Percentiles rank a stretch among this genome's conserved stretches.
Evolutionary conservation across 2,329 filamentous ascomycete genomes (phyloP).

Genomic region (Fusarium mundagurra): DNA sequence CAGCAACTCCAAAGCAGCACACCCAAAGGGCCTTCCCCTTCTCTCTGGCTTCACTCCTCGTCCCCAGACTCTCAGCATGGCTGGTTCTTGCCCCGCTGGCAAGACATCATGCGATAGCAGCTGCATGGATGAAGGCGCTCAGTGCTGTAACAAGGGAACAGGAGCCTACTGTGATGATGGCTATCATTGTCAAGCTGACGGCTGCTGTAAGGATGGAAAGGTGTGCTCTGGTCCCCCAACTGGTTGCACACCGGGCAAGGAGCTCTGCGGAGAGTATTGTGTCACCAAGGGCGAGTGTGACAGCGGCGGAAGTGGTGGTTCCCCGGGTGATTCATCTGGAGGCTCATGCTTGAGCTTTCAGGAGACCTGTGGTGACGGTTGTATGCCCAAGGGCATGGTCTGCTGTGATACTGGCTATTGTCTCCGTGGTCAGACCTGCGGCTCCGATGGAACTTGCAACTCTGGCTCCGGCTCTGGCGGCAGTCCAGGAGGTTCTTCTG

Average conservation of each 20-base stretch:
- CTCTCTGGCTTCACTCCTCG: slow-evolving; percentile 35
- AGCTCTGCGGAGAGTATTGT: slow-evolving; percentile 44
- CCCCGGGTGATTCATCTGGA: slow-evolving; percentile 22
- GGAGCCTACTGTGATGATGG: slow-evolving; percentile 47
- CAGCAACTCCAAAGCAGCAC: slow-evolving; percentile 19
- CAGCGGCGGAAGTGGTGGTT: slow-evolving; percentile 24
- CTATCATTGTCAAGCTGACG: slow-evolving; percentile 42
- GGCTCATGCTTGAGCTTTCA: slow-evolving; percentile 33
- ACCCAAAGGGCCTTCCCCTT: slow-evolving; percentile 27
- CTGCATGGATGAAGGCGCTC: slow-evolving; percentile 45
- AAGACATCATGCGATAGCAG: slow-evolving; percentile 42
- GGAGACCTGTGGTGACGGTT: slow-evolving; percentile 37
- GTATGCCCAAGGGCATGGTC: slow-evolving; percentile 44
- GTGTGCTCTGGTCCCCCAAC: slow-evolving; percentile 45
- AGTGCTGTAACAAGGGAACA: slow-evolving; percentile 45
- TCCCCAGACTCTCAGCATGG: slow-evolving; percentile 29
- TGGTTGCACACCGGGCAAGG: slow-evolving; percentile 40
- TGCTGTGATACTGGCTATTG: slow-evolving; percentile 48
- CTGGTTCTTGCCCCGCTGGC: slow-evolving; percentile 33
- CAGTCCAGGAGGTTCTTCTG: slow-evolving; percentile 19
- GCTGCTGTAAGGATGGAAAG: slow-evolving; percentile 49
- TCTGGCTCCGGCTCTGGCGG: slow-evolving; percentile 7
- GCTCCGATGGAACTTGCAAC: slow-evolving; percentile 23
- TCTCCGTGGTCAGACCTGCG: slow-evolving; percentile 41
- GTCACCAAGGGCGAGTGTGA: slow-evolving; percentile 41